These are phyloP conservation scores for Marasmius sp. DNA, from an alignment of 1,284 basidiomycete species.

Conservation along the genomic window DNA sequence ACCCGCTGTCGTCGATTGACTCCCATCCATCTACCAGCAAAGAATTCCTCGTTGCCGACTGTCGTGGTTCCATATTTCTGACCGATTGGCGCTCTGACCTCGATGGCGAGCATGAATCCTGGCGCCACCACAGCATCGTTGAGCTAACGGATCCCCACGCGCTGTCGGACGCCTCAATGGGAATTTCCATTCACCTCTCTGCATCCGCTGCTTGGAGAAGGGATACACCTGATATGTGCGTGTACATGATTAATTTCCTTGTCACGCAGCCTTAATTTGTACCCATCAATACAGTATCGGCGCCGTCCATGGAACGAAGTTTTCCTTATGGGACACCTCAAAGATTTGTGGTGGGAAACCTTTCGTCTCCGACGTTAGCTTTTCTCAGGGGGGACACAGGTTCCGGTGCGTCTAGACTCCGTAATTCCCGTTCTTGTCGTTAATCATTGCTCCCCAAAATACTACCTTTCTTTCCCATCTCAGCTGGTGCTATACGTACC, in stretches of 20 bases:
- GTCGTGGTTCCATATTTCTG: conserved; percentile 67
- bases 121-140: conserved; percentile 61
- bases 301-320: conserved; percentile 65
- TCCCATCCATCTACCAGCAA: conserved; percentile 74
- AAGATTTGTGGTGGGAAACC: conserved; percentile 74
- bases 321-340: conserved; percentile 73
- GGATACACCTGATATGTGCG: conserved; percentile 66
- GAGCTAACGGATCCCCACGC: conserved; percentile 72
- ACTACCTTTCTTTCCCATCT: conserved; percentile 10
- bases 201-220: conserved; percentile 68
- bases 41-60: conserved; percentile 75
- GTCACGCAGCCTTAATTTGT: conserved; percentile 8
- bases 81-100: conserved; percentile 79
- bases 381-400: conserved; percentile 61
- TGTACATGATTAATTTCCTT: background rate
- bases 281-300: conserved; percentile 53
- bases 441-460: conserved; percentile 10
- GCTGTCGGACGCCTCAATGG: conserved; percentile 51
- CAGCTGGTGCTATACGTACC: conserved; percentile 76
- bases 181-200: conserved; percentile 44
- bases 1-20: conserved; percentile 64
- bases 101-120: conserved; percentile 49
- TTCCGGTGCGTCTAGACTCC: conserved; percentile 52
- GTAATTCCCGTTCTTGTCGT: background rate
- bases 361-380: conserved; percentile 52